Evolutionary conservation across 371 early-diverging fungal genomes (phyloP), one percentile per base, ranked within the genome.

Genomic region (Dichotomocladium elegans): DNA sequence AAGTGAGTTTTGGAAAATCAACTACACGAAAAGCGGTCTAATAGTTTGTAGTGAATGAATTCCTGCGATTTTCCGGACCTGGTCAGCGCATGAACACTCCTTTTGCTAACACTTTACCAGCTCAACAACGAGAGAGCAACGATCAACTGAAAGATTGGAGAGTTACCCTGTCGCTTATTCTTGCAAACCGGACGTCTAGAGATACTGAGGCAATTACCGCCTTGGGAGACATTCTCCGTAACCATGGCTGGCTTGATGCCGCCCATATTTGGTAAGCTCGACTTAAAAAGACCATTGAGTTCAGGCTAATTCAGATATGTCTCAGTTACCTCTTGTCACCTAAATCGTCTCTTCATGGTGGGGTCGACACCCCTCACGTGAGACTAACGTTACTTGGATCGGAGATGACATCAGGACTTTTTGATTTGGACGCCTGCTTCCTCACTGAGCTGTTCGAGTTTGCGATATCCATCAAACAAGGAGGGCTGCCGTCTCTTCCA

Each of bases 371-470:
- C 9, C 72, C 71, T 4, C 61, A 75, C 35, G 78, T 70, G 3
- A 72, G 85, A 11, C 37, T 83, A 37, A 83, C 85, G 0, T 60
- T 91, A 4, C 53, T 91, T 28, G 87, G 88, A 22, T 75, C 68
- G 12, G 77, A 85, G 47, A 65, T 63, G 21, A 26, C 62, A 35
- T 52, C 4, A 50, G 49, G 24, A 68, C 68, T 60, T 55, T 66
- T 57, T 47, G 75, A 83, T 51, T 31, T 75, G 12, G 75, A 78
- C 15, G 77, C 89, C 2, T 60, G 88, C 9, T 72, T 70, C 41
- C 57, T 87, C 44, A 90, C 90, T 1, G 95, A 95, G 62, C 66
- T 94, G 14, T 91, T 79, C 58, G 97, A 96, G 65, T 86, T 86
- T 67, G 83, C 85, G 8, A 64, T 77, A 37, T 83, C 88, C 3